Evolutionary conservation across 202 grass and related monocot genomes (phyloP).

Genomic region (Cymbopogon flexuosus): DNA sequence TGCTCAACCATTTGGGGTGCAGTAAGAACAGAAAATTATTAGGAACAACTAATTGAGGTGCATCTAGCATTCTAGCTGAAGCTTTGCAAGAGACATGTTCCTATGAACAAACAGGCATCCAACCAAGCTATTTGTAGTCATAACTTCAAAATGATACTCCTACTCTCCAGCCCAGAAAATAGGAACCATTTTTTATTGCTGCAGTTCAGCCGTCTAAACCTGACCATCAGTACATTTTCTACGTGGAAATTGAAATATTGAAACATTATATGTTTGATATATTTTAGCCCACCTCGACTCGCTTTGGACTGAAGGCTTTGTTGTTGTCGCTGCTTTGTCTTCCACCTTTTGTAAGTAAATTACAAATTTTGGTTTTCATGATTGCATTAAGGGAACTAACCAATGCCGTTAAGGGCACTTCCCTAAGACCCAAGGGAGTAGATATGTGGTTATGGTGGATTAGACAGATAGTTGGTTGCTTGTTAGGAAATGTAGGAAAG

Average conservation of each 20-base stretch:
- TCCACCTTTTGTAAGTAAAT: background rate
- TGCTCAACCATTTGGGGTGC: background rate
- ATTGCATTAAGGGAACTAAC: background rate
- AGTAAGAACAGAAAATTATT: background rate
- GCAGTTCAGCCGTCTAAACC: background rate
- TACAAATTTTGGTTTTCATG: background rate
- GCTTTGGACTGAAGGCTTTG: background rate
- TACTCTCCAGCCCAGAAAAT: background rate
- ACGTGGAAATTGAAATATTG: background rate
- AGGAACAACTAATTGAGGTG: background rate
- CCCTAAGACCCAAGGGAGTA: background rate
- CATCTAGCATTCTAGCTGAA: background rate
- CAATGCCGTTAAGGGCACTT: background rate
- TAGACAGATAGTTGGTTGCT: background rate
- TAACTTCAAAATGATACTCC: background rate
- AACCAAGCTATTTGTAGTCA: background rate
- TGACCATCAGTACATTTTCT: background rate
- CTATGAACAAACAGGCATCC: constrained; percentile 14
- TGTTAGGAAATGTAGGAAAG: background rate
- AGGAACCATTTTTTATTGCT: background rate
- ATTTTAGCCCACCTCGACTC: background rate
- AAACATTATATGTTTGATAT: background rate
- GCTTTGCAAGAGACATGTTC: background rate
- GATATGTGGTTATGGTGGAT: background rate
- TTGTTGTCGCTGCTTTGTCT: background rate